phyloP scores from a whole-genome alignment of 1,284 basidiomycete species.

The Tilletia setariae region DNA sequence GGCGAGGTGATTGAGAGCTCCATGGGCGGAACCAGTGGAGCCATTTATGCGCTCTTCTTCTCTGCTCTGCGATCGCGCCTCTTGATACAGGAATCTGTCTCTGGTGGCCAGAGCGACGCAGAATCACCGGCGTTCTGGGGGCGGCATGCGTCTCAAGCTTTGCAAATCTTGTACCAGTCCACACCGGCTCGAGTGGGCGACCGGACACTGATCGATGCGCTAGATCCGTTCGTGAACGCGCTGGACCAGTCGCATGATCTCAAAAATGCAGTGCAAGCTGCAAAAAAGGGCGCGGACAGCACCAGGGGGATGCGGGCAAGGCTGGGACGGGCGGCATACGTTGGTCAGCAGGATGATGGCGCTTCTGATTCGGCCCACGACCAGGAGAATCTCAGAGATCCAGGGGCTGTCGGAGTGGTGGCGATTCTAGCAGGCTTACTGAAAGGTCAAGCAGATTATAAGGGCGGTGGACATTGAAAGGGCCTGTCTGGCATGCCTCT shows the following conservation, averaged over 20 bases:
- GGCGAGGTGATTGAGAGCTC: constrained; percentile 49
- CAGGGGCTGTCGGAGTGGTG: constrained; percentile 62
- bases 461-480: too few relatives aligned
- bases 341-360: constrained; percentile 51
- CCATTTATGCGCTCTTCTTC: constrained; percentile 63
- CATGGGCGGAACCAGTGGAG: constrained; percentile 57
- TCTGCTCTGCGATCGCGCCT: constrained; percentile 55
- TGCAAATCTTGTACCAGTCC: constrained; percentile 55
- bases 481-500: too few relatives aligned
- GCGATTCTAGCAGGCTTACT: constrained; percentile 53
- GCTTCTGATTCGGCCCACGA: not conserved
- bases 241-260: constrained; percentile 36
- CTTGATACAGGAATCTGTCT: constrained; percentile 15
- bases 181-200: constrained; percentile 63
- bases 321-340: constrained; percentile 62
- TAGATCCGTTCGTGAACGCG: constrained; percentile 59
- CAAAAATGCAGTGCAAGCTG: constrained; percentile 54
- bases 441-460: constrained; percentile 26
- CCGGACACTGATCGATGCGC: constrained; percentile 62
- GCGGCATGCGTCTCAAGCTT: constrained; percentile 38
- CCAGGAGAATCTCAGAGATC: constrained; percentile 58
- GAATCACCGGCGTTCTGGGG: constrained; percentile 45
- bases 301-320: constrained; percentile 60
- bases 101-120: not conserved
- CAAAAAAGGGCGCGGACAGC: constrained; percentile 58